Evolutionary conservation across 306 rosid species (phyloP).

Genomic region (Astragalus glycyphyllos): DNA sequence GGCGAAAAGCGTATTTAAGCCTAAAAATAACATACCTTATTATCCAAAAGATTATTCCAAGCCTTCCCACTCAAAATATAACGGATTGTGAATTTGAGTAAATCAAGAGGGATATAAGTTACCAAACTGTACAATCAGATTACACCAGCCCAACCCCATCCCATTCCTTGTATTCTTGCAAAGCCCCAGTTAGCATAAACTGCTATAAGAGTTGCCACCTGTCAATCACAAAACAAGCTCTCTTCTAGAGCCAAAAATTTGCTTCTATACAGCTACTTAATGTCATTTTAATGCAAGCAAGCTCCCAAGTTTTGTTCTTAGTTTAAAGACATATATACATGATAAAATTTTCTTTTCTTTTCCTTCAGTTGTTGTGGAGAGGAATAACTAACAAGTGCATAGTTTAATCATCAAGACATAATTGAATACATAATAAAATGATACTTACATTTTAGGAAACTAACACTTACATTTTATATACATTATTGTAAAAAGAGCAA

Average conservation of each 20-base stretch:
- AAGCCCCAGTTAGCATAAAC: too few relatives aligned
- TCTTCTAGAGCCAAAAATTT: neutral
- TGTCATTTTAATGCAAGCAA: neutral
- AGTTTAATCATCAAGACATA: neutral
- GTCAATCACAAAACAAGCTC: too few relatives aligned
- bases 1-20: too few relatives aligned
- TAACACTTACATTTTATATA: neutral
- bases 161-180: too few relatives aligned
- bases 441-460: neutral
- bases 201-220: too few relatives aligned
- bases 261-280: neutral
- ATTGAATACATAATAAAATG: neutral
- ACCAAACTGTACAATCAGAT: too few relatives aligned
- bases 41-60: too few relatives aligned
- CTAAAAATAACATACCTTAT: too few relatives aligned
- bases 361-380: slow-evolving; percentile 19
- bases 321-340: neutral
- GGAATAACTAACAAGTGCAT: neutral
- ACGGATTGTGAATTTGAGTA: too few relatives aligned
- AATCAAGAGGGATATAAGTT: too few relatives aligned
- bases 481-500: neutral
- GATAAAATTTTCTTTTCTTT: neutral
- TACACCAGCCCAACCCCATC: too few relatives aligned
- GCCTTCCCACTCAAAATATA: too few relatives aligned
- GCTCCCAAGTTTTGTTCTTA: neutral